These are phyloP conservation scores for Volvariella volvacea DNA, from an alignment of 1,284 basidiomycete species.

Conservation along the genomic window DNA sequence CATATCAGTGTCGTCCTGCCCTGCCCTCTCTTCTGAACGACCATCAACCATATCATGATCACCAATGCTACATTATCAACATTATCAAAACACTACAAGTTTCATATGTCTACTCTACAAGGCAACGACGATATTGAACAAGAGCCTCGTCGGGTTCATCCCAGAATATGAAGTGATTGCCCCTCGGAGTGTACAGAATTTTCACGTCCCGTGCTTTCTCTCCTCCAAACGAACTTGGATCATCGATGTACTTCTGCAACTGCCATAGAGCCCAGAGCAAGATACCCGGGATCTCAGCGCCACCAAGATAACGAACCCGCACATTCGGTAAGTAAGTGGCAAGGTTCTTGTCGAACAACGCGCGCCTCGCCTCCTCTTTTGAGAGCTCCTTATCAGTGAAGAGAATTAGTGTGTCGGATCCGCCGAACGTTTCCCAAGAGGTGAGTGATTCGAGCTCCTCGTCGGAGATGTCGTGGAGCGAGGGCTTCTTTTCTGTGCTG, in stretches of 20 bases:
- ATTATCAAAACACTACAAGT: background rate
- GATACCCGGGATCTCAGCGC: background rate
- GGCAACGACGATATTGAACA: background rate
- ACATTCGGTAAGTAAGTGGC: background rate
- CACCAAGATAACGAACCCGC: background rate
- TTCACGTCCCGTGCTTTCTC: background rate
- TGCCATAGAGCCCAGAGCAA: background rate
- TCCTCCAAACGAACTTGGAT: background rate
- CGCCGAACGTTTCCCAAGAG: background rate
- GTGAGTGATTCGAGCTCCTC: background rate
- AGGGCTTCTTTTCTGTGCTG: background rate
- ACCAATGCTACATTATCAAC: too few relatives aligned
- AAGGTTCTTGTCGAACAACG: background rate
- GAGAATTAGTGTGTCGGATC: background rate
- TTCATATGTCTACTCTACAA: background rate
- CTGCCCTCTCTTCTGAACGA: too few relatives aligned
- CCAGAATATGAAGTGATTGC: background rate
- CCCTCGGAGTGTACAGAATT: background rate
- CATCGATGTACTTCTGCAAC: background rate
- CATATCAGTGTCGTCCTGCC: too few relatives aligned
- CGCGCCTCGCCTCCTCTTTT: background rate
- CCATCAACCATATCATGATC: too few relatives aligned
- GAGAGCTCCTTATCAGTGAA: background rate
- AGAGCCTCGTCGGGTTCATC: background rate
- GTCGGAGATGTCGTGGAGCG: background rate